Percentiles rank a stretch among this genome's conserved stretches.
phyloP scores from a whole-genome alignment of 129 eudicot genomes.

The Deinandra increscens region DNA sequence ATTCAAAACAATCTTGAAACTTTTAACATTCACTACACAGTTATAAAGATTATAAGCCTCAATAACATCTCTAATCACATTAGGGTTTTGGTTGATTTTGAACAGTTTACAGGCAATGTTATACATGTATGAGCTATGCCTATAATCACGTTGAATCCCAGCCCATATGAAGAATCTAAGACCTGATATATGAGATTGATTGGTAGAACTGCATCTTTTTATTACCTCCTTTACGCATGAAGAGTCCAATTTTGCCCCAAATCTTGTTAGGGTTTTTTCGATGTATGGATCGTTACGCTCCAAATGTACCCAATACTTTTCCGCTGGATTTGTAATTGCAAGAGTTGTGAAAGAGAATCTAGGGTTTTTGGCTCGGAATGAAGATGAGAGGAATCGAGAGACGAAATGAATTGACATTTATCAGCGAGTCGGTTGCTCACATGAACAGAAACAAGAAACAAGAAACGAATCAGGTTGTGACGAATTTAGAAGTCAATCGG shows the following conservation, averaged over 20 bases:
- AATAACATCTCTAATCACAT: constrained; percentile 47
- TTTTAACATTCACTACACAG: constrained; percentile 44
- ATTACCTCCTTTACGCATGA: constrained; percentile 49
- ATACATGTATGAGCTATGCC: constrained; percentile 59
- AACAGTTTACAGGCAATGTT: constrained; percentile 58
- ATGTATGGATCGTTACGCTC: constrained; percentile 39
- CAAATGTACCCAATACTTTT: constrained; percentile 49
- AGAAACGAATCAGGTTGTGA: no score
- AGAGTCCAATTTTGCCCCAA: constrained; percentile 48
- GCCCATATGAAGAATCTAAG: constrained; percentile 92
- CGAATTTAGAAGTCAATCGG: no score
- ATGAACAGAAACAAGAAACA: no score
- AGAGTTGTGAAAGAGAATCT: constrained; percentile 25
- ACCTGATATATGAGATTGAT: constrained; percentile 49
- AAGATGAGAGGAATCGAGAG: constrained; percentile 33
- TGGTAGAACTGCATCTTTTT: constrained; percentile 32
- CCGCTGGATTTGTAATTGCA: constrained; percentile 44
- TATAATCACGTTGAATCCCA: constrained; percentile 56
- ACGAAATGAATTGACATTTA: constrained; percentile 37
- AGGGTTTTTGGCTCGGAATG: constrained; percentile 32
- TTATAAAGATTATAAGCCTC: constrained; percentile 45
- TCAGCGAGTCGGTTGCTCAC: no score
- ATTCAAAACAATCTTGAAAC: constrained; percentile 62
- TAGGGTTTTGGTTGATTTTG: constrained; percentile 39
- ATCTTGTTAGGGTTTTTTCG: constrained; percentile 49